Evolutionary conservation across 768 basidiomycete species (phyloP).

Genomic region (Tricholomella constricta): DNA sequence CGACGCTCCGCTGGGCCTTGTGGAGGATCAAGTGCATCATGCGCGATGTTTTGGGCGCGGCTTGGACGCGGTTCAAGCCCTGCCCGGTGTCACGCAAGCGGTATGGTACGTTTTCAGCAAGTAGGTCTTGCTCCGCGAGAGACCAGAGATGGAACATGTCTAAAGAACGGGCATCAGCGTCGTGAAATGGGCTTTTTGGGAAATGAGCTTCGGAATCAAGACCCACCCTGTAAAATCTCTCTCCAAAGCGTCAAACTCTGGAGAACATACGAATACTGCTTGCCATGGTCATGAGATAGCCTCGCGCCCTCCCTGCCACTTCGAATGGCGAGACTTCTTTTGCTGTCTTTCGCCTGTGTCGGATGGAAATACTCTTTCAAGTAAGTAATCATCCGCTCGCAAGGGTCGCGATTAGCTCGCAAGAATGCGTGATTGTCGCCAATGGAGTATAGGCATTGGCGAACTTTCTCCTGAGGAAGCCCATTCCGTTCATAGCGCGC

Average conservation of each 20-base stretch:
- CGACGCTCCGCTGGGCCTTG: conserved; percentile 79
- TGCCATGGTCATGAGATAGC: conserved; percentile 80
- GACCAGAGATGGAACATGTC: conserved; percentile 91
- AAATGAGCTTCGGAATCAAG: background rate
- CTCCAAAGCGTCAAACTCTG: conserved; percentile 88
- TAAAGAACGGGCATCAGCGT: conserved; percentile 26
- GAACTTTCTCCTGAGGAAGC: conserved; percentile 64
- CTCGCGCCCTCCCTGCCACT: conserved; percentile 81
- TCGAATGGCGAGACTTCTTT: conserved; percentile 74
- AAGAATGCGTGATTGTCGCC: conserved; percentile 91
- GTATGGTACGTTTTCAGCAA: conserved; percentile 75
- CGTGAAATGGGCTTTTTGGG: background rate
- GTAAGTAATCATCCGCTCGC: conserved; percentile 79
- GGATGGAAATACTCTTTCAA: conserved; percentile 80
- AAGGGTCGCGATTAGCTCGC: conserved; percentile 84
- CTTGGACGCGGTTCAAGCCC: conserved; percentile 88
- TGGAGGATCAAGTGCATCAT: conserved; percentile 89
- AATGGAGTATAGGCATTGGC: conserved; percentile 84
- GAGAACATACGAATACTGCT: conserved; percentile 83
- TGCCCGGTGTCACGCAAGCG: conserved; percentile 88
- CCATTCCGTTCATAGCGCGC: conserved; percentile 58
- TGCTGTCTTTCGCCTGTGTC: conserved; percentile 62
- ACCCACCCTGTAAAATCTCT: conserved; percentile 78
- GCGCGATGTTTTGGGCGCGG: conserved; percentile 84
- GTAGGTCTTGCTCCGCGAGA: conserved; percentile 76